Evolutionary conservation across 2,329 filamentous ascomycete genomes (phyloP), one percentile per base, ranked within the genome.

Genomic region (Hymenotorrendiella dingleyae): DNA sequence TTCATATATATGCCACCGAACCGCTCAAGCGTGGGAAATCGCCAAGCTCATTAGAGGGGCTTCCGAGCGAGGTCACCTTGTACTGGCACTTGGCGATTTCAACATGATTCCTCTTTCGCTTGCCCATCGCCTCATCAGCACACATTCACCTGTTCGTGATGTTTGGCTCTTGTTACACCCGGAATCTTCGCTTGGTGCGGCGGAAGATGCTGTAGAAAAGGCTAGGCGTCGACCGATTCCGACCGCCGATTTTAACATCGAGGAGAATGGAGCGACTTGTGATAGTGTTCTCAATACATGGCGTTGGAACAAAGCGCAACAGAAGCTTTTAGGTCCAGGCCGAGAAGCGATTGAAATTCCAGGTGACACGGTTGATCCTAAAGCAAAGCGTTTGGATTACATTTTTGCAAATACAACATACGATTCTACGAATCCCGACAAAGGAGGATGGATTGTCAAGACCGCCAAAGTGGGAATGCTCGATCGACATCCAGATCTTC

Each of bases 1-100:
- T 66, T 87, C 84, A 21, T 97, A 98, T 67, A 70, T 89, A 38
- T 90, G 86, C 61, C 93, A 97, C 66, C 84, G 90, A 44, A 86
- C 86, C 14, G 84, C 91, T 3, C 91, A 98, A 67, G 85, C 89
- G 37, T 98, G 93, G 93, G 86, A 96, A 62, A 86, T 96, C 45
- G 78, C 90, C 40, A 95, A 94, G 64, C 73, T 95, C 33, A 84
- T 96, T 68, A 81, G 86, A 36, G 84, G 78, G 45, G 90, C 91
- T 33, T 76, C 82, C 1, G 84, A 89, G 54, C 73, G 84, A 11
- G 88, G 89, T 6, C 86, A 91, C 61, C 72, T 97, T 22, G 89
- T 90, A 39, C 70, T 97, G 32, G 90, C 82, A 5, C 69, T 95
- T 41, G 93, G 93, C 20, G 93, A 97, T 68, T 96, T 97, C 69